Evolutionary conservation across 106 monocot species (phyloP).

Genomic region (Allium cepa): DNA sequence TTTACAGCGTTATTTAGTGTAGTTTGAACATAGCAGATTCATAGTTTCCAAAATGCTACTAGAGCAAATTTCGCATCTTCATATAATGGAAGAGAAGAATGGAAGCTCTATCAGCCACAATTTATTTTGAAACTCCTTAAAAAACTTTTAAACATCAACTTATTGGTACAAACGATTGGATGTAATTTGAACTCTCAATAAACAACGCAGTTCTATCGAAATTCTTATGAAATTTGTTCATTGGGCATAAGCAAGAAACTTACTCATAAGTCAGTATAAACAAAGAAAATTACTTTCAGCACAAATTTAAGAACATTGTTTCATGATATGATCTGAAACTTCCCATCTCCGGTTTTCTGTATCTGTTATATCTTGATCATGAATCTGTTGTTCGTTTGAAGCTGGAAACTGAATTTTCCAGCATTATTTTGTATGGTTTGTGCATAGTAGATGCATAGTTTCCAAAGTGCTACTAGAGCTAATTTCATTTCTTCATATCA

Average conservation of each 20-base stretch:
- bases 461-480: not conserved
- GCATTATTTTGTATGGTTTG: not conserved
- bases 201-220: too few species aligned
- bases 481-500: not conserved
- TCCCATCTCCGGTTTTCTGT: conserved; percentile 41
- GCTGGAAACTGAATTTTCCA: conserved; percentile 9
- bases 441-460: not conserved
- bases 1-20: not conserved
- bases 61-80: not conserved
- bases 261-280: not conserved
- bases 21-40: not conserved
- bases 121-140: not conserved
- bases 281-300: not conserved
- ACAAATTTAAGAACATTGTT: not conserved
- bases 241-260: not conserved
- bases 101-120: not conserved
- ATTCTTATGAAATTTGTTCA: not conserved
- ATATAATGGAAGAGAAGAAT: not conserved
- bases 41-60: not conserved
- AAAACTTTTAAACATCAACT: not conserved
- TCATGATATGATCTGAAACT: conserved; percentile 16
- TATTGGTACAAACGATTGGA: too few species aligned
- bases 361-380: conserved; percentile 43
- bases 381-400: conserved; percentile 36
- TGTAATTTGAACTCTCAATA: too few species aligned